Conservation (phyloP, 768 basidiomycete genomes). For the Favolaschia claudopus region DNA sequence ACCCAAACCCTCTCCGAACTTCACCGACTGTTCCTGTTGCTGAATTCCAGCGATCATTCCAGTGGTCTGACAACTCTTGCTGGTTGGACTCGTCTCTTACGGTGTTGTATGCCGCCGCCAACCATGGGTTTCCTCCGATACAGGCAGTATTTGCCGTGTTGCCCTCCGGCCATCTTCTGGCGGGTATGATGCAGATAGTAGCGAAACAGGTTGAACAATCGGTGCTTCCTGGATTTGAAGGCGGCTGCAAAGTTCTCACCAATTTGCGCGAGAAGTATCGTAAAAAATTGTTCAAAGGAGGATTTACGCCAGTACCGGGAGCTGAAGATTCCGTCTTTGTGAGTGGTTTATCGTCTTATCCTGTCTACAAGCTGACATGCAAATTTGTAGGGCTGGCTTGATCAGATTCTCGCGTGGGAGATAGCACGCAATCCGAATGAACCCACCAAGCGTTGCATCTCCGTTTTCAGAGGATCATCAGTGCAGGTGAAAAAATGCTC, state of each 20-base stretch:
- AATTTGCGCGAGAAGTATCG: neutral
- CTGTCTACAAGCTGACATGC: neutral
- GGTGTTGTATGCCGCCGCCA: neutral
- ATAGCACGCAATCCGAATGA: neutral
- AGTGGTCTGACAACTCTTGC: conserved; percentile 15
- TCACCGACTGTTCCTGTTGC: neutral
- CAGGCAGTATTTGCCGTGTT: neutral
- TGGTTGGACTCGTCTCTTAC: conserved; percentile 19
- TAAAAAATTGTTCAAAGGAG: neutral
- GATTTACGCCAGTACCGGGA: neutral
- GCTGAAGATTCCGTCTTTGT: conserved; percentile 6
- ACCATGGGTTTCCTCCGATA: neutral
- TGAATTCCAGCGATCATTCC: conserved; percentile 13
- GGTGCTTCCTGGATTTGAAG: neutral
- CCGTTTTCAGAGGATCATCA: neutral
- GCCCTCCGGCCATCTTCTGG: neutral
- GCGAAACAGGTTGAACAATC: neutral
- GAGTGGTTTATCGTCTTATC: neutral
- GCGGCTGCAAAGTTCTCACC: neutral
- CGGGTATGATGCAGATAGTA: neutral
- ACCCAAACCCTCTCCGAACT: too few relatives aligned
- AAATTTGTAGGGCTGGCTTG: conserved; percentile 3
- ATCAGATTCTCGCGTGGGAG: neutral
- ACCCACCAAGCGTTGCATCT: neutral
- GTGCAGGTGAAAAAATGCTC: conserved; percentile 9